Evolutionary conservation across 2,329 filamentous ascomycete genomes (phyloP), one percentile per base, ranked within the genome.

Genomic region (Escovopsis sp.): DNA sequence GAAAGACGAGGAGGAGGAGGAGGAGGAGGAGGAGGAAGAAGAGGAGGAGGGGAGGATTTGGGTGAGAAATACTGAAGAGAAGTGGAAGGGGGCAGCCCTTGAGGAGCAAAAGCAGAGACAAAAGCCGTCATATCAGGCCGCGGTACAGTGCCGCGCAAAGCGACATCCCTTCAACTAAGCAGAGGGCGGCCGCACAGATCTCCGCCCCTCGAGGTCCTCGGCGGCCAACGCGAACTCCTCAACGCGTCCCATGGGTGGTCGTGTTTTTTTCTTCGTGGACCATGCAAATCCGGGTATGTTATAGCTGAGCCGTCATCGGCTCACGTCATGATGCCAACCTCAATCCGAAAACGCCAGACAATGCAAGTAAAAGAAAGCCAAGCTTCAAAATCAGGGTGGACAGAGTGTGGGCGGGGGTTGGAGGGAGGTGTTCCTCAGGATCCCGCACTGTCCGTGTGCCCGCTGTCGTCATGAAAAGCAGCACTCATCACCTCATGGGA

Each of bases 211-310:
- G 32, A 37, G 39, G 35, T 23, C 21, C 21, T 6, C 10, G 21
- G 38, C 31, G 33, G 35, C 42, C 41, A 33, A 39, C 34, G 39
- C 36, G 37, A 44, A 47, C 39, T 43, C 44, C 41, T 39, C 41
- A 40, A 41, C 39, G 35, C 42, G 34, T 40, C 30, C 35, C 42
- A 34, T 43, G 6, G 21, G 6, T 10, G 10, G 6, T 10, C 21
- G 6, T 23, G 6, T 23, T 23, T 23, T 23, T 10, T 31, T 36
- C 34, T 14, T 14, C 27, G 34, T 42, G 40, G 37, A 41, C 41
- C 44, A 46, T 45, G 44, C 45, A 48, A 35, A 44, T 47, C 43
- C 41, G 46, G 48, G 46, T 48, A 49, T 50, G 45, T 48, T 43
- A 37, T 38, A 38, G 38, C 41, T 38, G 39, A 47, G 41, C 41